Conservation (phyloP, 345 rosid species). For the Brassica nigra region DNA sequence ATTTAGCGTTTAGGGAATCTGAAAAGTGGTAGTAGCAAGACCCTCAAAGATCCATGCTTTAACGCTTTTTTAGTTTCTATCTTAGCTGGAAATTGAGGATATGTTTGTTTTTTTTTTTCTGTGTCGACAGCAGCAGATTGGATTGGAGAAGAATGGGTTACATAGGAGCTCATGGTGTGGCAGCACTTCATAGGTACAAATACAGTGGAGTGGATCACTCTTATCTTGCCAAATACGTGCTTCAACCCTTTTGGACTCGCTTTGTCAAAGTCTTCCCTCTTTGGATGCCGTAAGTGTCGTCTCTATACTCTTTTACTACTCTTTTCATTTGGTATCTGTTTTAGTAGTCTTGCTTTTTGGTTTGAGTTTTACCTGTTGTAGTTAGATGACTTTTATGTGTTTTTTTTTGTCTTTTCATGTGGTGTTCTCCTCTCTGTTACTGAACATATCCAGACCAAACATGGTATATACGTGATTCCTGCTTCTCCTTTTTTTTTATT, state of each 20-base stretch:
- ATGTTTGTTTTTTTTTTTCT: neutral
- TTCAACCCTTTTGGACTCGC: constrained; percentile 93
- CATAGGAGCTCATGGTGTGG: constrained; percentile 82
- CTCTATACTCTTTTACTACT: neutral
- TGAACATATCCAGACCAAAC: constrained; percentile 69
- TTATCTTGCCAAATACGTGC: constrained; percentile 79
- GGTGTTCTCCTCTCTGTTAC: constrained; percentile 18
- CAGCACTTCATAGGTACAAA: constrained; percentile 80
- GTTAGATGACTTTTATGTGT: constrained; percentile 14
- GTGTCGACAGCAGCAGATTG: constrained; percentile 4
- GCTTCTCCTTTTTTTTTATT: neutral
- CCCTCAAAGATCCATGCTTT: constrained; percentile 29
- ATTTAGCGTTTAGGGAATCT: constrained; percentile 5
- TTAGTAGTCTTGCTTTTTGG: neutral
- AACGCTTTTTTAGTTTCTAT: constrained; percentile 6
- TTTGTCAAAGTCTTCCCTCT: constrained; percentile 89
- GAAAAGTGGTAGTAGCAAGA: constrained; percentile 2
- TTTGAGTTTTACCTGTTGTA: constrained; percentile 9
- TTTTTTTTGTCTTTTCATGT: constrained; percentile 35
- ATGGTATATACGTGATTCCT: constrained; percentile 63
- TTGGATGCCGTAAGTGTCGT: constrained; percentile 93
- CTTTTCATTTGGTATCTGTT: neutral
- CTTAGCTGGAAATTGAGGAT: constrained; percentile 2
- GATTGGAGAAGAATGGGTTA: constrained; percentile 64
- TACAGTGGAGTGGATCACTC: constrained; percentile 97